phyloP scores from a whole-genome alignment of 2,329 filamentous ascomycete species.

The Colletotrichum zoysiae region DNA sequence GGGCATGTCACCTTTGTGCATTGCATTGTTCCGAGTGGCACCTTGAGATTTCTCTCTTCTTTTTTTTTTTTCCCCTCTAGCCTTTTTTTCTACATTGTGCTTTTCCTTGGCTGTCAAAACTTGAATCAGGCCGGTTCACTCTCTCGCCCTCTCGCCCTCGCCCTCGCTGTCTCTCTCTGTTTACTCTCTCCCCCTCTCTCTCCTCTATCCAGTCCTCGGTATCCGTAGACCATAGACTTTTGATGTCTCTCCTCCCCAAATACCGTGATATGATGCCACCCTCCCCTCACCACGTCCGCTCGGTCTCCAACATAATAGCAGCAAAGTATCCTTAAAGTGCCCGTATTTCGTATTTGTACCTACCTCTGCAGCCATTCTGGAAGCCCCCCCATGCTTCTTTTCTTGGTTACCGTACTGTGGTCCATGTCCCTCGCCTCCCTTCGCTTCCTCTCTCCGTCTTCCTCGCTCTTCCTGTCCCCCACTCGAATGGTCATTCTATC shows the following conservation, averaged over 20 bases:
- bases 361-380: background rate
- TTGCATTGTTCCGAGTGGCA: conserved; percentile 10
- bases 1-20: conserved; percentile 15
- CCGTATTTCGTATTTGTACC: background rate
- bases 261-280: conserved; percentile 33
- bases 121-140: background rate
- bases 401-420: background rate
- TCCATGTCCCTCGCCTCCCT: background rate
- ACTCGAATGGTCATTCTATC: background rate
- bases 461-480: background rate
- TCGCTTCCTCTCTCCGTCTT: background rate
- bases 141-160: background rate
- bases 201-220: background rate
- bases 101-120: background rate
- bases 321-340: background rate
- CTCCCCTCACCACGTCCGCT: conserved; percentile 14
- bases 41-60: background rate
- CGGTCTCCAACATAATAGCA: background rate
- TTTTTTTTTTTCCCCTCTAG: background rate
- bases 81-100: background rate
- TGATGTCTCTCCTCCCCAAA: conserved; percentile 16
- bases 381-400: background rate
- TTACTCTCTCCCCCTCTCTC: too few relatives aligned
- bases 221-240: background rate
- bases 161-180: background rate